A percentile compares a stretch with the other conserved stretches of the same genome.
Evolutionary conservation across 2,329 filamentous ascomycete species (phyloP).

Genomic region (Huntiella decipiens): DNA sequence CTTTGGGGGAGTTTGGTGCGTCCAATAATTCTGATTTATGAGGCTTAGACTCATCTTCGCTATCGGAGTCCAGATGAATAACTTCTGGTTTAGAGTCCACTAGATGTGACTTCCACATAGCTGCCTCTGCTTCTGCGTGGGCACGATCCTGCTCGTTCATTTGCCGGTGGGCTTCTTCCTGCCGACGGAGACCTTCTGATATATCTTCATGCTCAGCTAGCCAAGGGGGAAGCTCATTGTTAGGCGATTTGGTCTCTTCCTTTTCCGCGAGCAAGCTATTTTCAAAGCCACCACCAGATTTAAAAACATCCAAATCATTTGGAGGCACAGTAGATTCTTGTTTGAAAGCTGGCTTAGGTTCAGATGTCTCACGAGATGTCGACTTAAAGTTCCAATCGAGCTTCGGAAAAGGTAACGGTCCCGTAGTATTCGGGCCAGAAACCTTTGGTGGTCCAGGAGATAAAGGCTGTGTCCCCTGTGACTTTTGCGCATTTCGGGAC

Average conservation of each 20-base stretch:
- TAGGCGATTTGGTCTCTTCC: slow-evolving; percentile 19
- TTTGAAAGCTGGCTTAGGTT: neutral
- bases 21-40: neutral
- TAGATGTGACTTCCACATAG: neutral
- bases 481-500: slow-evolving; percentile 19
- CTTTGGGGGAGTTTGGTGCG: too few relatives aligned
- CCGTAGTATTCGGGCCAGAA: slow-evolving; percentile 35
- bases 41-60: slow-evolving; percentile 25
- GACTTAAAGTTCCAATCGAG: slow-evolving; percentile 34
- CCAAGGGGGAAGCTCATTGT: slow-evolving; percentile 55
- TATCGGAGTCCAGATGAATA: slow-evolving; percentile 40
- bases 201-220: slow-evolving; percentile 47
- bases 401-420: slow-evolving; percentile 81
- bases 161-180: slow-evolving; percentile 34
- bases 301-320: neutral
- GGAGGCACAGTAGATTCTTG: too few relatives aligned
- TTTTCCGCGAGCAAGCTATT: neutral
- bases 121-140: slow-evolving; percentile 35
- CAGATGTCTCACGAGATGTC: neutral
- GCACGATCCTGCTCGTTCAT: slow-evolving; percentile 46
- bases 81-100: slow-evolving; percentile 26
- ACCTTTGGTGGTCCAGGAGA: slow-evolving; percentile 1
- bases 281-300: slow-evolving; percentile 8
- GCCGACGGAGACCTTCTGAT: slow-evolving; percentile 39
- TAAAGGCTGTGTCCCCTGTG: neutral